A percentile compares a stretch with the other conserved stretches of the same genome.
phyloP scores from a whole-genome alignment of 2,329 filamentous ascomycete species.

The Nemania sp. region DNA sequence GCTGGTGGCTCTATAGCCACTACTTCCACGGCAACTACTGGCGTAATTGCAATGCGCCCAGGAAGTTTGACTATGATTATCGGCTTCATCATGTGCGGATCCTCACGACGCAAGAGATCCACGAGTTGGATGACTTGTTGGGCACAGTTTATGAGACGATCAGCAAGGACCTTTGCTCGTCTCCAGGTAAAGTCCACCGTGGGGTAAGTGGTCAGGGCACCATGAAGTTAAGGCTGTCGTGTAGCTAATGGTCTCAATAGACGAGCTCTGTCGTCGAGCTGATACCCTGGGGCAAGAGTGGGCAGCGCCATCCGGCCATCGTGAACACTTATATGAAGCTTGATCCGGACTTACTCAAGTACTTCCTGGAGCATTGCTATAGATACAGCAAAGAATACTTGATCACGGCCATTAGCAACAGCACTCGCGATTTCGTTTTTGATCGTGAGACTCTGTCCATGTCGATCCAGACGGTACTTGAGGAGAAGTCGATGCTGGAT shows the following conservation, averaged over 20 bases:
- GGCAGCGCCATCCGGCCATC: conserved; percentile 39
- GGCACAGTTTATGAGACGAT: conserved; percentile 31
- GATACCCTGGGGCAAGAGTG: conserved; percentile 37
- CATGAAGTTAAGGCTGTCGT: background rate
- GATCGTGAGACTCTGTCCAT: conserved; percentile 41
- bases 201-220: conserved; percentile 28
- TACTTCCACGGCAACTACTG: conserved; percentile 55
- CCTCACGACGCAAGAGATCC: conserved; percentile 37
- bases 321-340: conserved; percentile 53
- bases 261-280: conserved; percentile 28
- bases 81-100: conserved; percentile 37
- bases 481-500: conserved; percentile 35
- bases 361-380: conserved; percentile 53
- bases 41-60: conserved; percentile 29
- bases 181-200: conserved; percentile 31
- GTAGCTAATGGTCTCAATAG: conserved; percentile 26
- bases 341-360: conserved; percentile 53
- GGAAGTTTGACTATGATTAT: conserved; percentile 32
- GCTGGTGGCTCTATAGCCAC: conserved; percentile 59
- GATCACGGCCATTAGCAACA: conserved; percentile 47
- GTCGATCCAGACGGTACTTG: conserved; percentile 36
- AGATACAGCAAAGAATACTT: conserved; percentile 52
- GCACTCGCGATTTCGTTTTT: conserved; percentile 49
- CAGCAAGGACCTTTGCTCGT: conserved; percentile 40
- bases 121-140: conserved; percentile 37